A percentile compares a stretch with the other conserved stretches of the same genome.
phyloP scores from a whole-genome alignment of 345 rosid species.

The Aurinia saxatilis region DNA sequence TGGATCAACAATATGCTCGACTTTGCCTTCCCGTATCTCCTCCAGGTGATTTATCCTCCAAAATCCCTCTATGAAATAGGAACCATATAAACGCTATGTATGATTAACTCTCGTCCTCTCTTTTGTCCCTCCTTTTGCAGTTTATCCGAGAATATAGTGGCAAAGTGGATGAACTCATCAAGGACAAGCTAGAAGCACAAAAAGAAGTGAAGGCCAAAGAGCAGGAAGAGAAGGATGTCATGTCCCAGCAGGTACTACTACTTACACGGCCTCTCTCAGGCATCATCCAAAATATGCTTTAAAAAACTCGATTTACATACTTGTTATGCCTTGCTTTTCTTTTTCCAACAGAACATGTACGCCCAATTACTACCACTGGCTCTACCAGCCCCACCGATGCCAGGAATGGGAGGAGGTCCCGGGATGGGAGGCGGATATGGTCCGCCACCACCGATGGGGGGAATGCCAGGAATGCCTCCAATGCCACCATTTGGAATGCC shows the following conservation, averaged over 20 bases:
- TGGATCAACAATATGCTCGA: slow-evolving; percentile 91
- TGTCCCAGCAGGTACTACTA: slow-evolving; percentile 81
- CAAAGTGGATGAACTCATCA: slow-evolving; percentile 75
- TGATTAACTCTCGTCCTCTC: neutral
- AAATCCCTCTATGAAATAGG: neutral
- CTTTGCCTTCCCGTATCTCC: slow-evolving; percentile 87
- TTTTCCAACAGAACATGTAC: slow-evolving; percentile 63
- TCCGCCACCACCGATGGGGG: slow-evolving; percentile 52
- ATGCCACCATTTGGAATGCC: slow-evolving; percentile 61
- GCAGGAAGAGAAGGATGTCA: slow-evolving; percentile 75
- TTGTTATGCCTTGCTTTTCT: neutral
- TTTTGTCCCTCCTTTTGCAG: slow-evolving; percentile 22
- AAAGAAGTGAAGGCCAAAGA: slow-evolving; percentile 69
- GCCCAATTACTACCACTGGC: slow-evolving; percentile 89
- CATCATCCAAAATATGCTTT: neutral
- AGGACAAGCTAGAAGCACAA: slow-evolving; percentile 69
- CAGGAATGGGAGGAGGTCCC: slow-evolving; percentile 61
- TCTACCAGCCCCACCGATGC: slow-evolving; percentile 90
- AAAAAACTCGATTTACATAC: neutral
- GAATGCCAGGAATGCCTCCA: slow-evolving; percentile 61
- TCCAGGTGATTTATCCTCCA: slow-evolving; percentile 43
- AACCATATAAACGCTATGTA: neutral
- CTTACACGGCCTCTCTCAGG: neutral
- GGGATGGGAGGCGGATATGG: slow-evolving; percentile 29
- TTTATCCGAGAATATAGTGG: slow-evolving; percentile 76